These are phyloP conservation scores for Litsea cubeba DNA, from an alignment of 164 flowering plant species.

Conservation along the genomic window DNA sequence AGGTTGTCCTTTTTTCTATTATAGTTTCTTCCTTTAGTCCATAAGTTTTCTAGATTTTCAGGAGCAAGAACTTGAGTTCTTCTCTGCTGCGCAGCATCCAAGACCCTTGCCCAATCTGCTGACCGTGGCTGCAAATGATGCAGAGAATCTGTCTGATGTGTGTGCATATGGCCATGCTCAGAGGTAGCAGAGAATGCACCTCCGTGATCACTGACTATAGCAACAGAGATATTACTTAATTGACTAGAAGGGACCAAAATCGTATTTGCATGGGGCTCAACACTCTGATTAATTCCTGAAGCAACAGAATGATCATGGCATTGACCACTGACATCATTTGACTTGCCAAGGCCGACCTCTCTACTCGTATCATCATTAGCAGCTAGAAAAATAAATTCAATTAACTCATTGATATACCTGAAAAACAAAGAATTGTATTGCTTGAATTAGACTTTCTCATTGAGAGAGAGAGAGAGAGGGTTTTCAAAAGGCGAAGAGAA, in stretches of 20 bases:
- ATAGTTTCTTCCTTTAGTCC: slow-evolving; percentile 92
- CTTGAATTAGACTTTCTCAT: neutral
- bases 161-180: slow-evolving; percentile 6
- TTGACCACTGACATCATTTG: slow-evolving; percentile 20
- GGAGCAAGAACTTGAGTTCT: slow-evolving; percentile 96
- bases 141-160: slow-evolving; percentile 23
- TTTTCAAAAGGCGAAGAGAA: neutral
- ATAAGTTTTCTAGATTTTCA: slow-evolving; percentile 98
- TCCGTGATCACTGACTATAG: slow-evolving; percentile 25
- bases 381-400: slow-evolving; percentile 58
- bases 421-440: slow-evolving; percentile 6
- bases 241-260: slow-evolving; percentile 21
- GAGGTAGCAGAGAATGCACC: slow-evolving; percentile 21
- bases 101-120: slow-evolving; percentile 75
- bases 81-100: slow-evolving; percentile 89
- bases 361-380: slow-evolving; percentile 27
- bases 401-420: slow-evolving; percentile 88
- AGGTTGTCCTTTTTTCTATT: slow-evolving; percentile 48
- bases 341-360: slow-evolving; percentile 23
- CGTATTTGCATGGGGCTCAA: slow-evolving; percentile 21
- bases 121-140: slow-evolving; percentile 31
- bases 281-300: slow-evolving; percentile 9
- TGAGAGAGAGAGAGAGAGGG: too few relatives aligned
- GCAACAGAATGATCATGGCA: slow-evolving; percentile 21
- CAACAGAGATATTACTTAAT: slow-evolving; percentile 19